Base-by-base conservation (phyloP, 495 filamentous ascomycete species). In the Hyaloscypha bicolor region DNA sequence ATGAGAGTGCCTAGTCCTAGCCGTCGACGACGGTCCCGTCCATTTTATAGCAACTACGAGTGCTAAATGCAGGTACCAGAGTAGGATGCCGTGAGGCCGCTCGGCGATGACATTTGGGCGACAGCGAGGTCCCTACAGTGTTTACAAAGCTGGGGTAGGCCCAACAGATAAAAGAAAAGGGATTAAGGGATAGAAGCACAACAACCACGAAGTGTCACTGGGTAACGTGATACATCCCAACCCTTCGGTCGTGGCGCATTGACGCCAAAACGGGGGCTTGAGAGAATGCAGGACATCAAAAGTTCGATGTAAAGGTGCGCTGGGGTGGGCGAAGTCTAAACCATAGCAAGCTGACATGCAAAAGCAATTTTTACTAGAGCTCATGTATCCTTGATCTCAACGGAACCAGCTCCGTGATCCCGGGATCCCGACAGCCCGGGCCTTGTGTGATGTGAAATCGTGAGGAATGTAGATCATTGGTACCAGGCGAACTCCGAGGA, bases 61-160 rank as follows among this genome's bases (percentile, higher is more conserved):
- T 25, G 32, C 19, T 14, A 57, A n/a, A 4, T 45, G 63, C 4
- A 55, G 2, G 12, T 59, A 51, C 14, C 48, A 48, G 30, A 30
- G 22, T 9, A 65, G 37, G 21, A 65, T 59, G 2, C 55, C 25
- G 11, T 45, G 52, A 21, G 2, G 37, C n/a, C 19, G 33, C 33
- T 8, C 48, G 53, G 63, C 63, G 55, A 65, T 65, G 22, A 60
- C 22, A 65, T 58, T 9, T 33, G 42, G 31, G 22, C 45, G 30
- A 57, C 30, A 33, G 30, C 22, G 30, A n/a, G 21, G 8, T 56
- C 53, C 53, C 21, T 5, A 11, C 6, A 16, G 22, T 56, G 22
- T 29, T 56, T 32, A n/a, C 22, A n/a, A 56, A n/a, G 53, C 6
- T 53, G 19, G 4, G 16, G n/a, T 56, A 14, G 42, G 42, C 22